Percentiles rank a stretch among this genome's conserved stretches.
These are phyloP conservation scores for Cercospora sp. DNA, from an alignment of 2,329 filamentous ascomycete genomes.

Conservation along the genomic window DNA sequence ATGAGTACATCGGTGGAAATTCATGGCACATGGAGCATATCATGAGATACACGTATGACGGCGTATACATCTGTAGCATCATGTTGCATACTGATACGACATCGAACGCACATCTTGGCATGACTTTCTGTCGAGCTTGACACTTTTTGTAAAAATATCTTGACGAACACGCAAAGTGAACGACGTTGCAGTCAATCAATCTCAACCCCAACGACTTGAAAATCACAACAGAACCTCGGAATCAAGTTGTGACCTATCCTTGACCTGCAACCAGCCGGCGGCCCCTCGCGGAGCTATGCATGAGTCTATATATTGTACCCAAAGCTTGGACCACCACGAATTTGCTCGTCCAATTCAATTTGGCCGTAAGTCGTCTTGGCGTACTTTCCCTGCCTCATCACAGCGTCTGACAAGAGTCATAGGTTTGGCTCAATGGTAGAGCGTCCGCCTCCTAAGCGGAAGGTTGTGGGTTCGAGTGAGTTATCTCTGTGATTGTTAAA, in stretches of 20 bases:
- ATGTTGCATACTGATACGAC: not conserved
- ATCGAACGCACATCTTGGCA: not conserved
- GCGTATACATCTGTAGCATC: not conserved
- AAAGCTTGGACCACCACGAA: slow-evolving; percentile 7
- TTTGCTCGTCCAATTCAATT: slow-evolving; percentile 3
- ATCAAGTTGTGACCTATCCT: not conserved
- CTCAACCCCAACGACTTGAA: not conserved
- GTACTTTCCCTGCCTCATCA: not conserved
- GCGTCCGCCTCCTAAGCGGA: slow-evolving; percentile 30
- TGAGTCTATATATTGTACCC: slow-evolving; percentile 5
- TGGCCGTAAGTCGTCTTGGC: slow-evolving; percentile 2
- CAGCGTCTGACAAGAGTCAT: too few species aligned
- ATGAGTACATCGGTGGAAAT: not conserved
- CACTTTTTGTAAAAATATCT: not conserved
- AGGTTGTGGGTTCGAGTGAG: slow-evolving; percentile 26
- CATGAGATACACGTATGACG: not conserved
- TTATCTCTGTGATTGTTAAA: too few species aligned
- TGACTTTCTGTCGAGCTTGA: not conserved
- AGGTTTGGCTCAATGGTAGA: slow-evolving; percentile 26
- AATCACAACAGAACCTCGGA: not conserved
- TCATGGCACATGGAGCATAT: not conserved
- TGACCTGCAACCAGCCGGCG: not conserved
- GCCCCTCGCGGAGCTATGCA: not conserved
- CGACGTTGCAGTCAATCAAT: not conserved
- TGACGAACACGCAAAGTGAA: not conserved